Base-by-base conservation (phyloP, 371 early-diverging fungal species). In the Mortierella sp. region DNA sequence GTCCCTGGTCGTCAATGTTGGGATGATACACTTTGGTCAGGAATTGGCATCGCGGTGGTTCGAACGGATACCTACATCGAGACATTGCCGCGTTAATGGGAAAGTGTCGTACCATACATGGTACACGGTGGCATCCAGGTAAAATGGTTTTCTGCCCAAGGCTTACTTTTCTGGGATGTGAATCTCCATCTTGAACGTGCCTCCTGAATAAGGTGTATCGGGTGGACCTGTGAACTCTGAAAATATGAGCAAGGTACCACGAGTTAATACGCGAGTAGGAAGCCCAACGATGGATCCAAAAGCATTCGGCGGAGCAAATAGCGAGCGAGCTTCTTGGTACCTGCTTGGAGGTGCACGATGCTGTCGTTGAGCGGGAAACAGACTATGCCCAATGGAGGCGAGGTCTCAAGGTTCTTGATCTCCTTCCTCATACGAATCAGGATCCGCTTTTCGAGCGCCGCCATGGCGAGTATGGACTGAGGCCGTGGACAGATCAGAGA, bases 1-100 rank as follows among this genome's bases (percentile, higher is more conserved):
- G 61, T 2, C 78, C 78, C 49, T 76, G 64, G 23, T 76, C 76
- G 31, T 76, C 76, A 64, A 76, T 76, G 28, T 76, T 76, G 14
- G 76, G 76, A 34, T 76, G 78, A 34, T 76, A 76, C 9, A 76
- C 60, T 27, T 50, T 50, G 16, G 78, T 76, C 13, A 66, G 48
- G 45, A 76, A 76, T 52, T 69, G 66, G 31, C 78, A 76, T 5
- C 64, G 48, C 18, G 78, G 78, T 5, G 78, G 78, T 21, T 76
- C 78, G 24, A 76, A 50, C 8, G 78, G 78, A 47, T 76, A 76
- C 13, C 78, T 76, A 31, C 1, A 19, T n/a, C n/a, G n/a, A n/a
- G n/a, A n/a, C n/a, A n/a, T n/a, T n/a, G n/a, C n/a, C n/a, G n/a
- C n/a, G n/a, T n/a, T n/a, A n/a, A n/a, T n/a, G n/a, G n/a, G n/a